Base-by-base conservation (phyloP, 2,329 filamentous ascomycete species). In the Nemania serpens region DNA sequence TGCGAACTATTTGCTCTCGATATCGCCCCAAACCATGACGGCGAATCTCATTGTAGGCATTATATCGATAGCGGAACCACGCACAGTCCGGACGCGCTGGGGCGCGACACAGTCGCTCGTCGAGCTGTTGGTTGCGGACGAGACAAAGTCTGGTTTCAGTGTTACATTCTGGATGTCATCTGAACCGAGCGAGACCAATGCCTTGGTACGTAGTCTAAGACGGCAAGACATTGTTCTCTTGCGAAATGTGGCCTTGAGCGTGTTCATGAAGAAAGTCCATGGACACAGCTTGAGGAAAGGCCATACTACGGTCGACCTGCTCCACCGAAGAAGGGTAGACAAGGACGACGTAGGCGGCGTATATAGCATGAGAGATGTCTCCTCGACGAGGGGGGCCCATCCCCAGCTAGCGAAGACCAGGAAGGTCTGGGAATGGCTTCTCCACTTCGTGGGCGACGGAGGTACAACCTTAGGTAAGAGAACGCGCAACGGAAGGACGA, bases 91-190 rank as follows among this genome's bases (percentile, higher is more conserved):
- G 33, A 91, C 93, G 0, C 82, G 84, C 41, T 88, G 84, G 77
- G 85, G 88, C 25, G 75, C 77, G 11, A 79, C 80, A 6, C 81
- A 88, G 53, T 84, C 90, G 5, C 81, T 96, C 2, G 78, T 94
- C 42, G 92, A 96, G 74, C 75, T 95, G 2, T 79, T 93, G 1
- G 86, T 97, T 1, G 93, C 91, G 5, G 94, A 98, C 73, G 91
- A 97, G 53, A 96, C 93, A 0, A 85, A 83, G 65, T 85, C 91
- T 0, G 90, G 89, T 2, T 96, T 97, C 75, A 86, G 83, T 29
- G 81, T 97, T 57, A 93, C 90, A 2, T 92, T 96, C 73, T 98
- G 94, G 94, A 78, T 96, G 1, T 66, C 65, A 67, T 43, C 75
- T 78, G 61, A 75, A 69, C 42, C 74, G 1, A 61, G 47, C 29